Evolutionary conservation across 257 asterid species (phyloP).

Genomic region (Voacanga thouarsii): DNA sequence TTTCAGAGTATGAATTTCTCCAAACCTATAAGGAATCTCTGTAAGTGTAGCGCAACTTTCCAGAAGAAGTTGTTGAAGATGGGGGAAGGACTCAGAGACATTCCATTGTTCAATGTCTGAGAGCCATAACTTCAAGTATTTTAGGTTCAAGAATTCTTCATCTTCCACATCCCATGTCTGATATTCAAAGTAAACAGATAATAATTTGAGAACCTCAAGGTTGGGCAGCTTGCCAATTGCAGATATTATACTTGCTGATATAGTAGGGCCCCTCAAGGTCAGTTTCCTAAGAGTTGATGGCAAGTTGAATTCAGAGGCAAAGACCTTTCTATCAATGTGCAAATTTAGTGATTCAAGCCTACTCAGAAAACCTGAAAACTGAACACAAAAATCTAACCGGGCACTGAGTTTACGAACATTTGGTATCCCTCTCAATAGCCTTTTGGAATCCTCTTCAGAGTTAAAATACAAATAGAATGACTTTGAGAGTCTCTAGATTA

Average conservation of each 20-base stretch:
- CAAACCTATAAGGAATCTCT: slow-evolving; percentile 1
- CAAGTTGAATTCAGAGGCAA: not conserved
- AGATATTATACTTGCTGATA: not conserved
- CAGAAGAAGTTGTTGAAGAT: slow-evolving; percentile 7
- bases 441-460: not conserved
- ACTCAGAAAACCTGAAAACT: not conserved
- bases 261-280: not conserved
- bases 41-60: not conserved
- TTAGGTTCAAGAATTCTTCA: slow-evolving; percentile 8
- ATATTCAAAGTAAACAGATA: not conserved
- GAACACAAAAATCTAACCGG: not conserved
- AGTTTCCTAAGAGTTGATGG: not conserved
- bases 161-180: slow-evolving; percentile 14
- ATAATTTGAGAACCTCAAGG: slow-evolving; percentile 17
- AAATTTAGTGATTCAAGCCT: slow-evolving; percentile 6
- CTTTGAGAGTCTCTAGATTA: not conserved
- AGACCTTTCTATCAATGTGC: not conserved
- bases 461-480: not conserved
- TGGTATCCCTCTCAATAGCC: not conserved
- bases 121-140: not conserved
- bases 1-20: not conserved
- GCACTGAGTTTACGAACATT: not conserved
- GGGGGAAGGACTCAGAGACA: slow-evolving; percentile 7
- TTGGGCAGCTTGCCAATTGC: slow-evolving; percentile 1
- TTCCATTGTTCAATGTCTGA: slow-evolving; percentile 11